These are phyloP conservation scores for Exophiala dermatitidis DNA, from an alignment of 2,329 filamentous ascomycete genomes.

Conservation along the genomic window DNA sequence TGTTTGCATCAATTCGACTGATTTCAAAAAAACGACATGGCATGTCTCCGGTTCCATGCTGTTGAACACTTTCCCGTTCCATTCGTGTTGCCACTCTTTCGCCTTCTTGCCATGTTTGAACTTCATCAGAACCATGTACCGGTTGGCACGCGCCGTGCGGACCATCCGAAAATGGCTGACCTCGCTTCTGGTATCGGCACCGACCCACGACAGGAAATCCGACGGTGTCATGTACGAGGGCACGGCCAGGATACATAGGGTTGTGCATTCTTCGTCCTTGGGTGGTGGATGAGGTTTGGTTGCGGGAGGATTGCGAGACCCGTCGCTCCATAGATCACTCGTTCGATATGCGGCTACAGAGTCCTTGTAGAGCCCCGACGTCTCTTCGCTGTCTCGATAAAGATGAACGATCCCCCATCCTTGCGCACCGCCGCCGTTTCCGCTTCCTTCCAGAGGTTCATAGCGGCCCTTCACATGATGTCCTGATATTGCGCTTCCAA, in stretches of 20 bases:
- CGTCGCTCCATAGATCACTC: constrained; percentile 26
- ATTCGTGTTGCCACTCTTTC: constrained; percentile 71
- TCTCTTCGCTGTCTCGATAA: constrained; percentile 77
- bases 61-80: constrained; percentile 91
- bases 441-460: constrained; percentile 65
- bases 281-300: constrained; percentile 20
- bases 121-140: constrained; percentile 94
- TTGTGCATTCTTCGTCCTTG: constrained; percentile 65
- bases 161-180: constrained; percentile 95
- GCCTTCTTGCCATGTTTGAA: constrained; percentile 71
- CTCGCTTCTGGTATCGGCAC: constrained; percentile 74
- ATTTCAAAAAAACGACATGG: constrained; percentile 89
- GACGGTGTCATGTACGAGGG: constrained; percentile 87
- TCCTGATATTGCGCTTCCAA: constrained; percentile 52
- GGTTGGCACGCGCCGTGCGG: constrained; percentile 76
- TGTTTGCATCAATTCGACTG: constrained; percentile 73
- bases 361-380: constrained; percentile 52
- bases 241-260: constrained; percentile 86
- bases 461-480: constrained; percentile 77
- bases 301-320: constrained; percentile 14
- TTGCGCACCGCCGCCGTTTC: constrained; percentile 67
- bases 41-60: constrained; percentile 91
- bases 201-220: constrained; percentile 86
- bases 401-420: constrained; percentile 85
- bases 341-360: constrained; percentile 25